Conservation (phyloP, 2,329 filamentous ascomycete species). For the Epicoccum nigrum region DNA sequence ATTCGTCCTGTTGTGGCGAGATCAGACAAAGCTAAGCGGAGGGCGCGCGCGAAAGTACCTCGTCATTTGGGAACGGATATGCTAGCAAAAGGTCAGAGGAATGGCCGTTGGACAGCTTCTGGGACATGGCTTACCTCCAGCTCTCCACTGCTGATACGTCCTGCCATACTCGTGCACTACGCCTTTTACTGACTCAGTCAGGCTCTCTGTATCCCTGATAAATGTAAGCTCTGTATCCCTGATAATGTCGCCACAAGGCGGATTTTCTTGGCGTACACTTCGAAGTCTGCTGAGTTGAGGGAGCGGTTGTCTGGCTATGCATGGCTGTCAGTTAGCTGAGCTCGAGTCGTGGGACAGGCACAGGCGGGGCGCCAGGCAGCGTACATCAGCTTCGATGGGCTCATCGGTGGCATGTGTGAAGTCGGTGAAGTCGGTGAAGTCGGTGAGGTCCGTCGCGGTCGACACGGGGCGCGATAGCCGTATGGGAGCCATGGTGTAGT, state of each 20-base stretch:
- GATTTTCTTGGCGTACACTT: no score
- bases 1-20: conserved; percentile 41
- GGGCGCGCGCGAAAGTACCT: conserved; percentile 34
- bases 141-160: conserved; percentile 49
- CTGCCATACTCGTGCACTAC: conserved; percentile 49
- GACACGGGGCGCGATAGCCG: conserved; percentile 11
- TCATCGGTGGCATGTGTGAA: conserved; percentile 1
- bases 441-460: conserved; percentile 8
- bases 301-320: conserved; percentile 41
- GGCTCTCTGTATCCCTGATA: conserved; percentile 46
- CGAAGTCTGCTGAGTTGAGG: conserved; percentile 39
- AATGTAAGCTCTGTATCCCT: no score
- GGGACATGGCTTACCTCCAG: conserved; percentile 43
- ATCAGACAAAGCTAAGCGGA: conserved; percentile 17
- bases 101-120: not conserved
- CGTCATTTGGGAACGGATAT: conserved; percentile 49
- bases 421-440: conserved; percentile 1
- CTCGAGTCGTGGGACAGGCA: conserved; percentile 15
- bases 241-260: no score
- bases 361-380: conserved; percentile 10
- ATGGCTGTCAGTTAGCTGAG: conserved; percentile 22
- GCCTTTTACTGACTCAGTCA: conserved; percentile 49
- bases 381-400: conserved; percentile 14
- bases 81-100: conserved; percentile 38
- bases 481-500: conserved; percentile 2